Evolutionary conservation across 1,284 basidiomycete genomes (phyloP).

Genomic region (Ceratobasidium sp.): DNA sequence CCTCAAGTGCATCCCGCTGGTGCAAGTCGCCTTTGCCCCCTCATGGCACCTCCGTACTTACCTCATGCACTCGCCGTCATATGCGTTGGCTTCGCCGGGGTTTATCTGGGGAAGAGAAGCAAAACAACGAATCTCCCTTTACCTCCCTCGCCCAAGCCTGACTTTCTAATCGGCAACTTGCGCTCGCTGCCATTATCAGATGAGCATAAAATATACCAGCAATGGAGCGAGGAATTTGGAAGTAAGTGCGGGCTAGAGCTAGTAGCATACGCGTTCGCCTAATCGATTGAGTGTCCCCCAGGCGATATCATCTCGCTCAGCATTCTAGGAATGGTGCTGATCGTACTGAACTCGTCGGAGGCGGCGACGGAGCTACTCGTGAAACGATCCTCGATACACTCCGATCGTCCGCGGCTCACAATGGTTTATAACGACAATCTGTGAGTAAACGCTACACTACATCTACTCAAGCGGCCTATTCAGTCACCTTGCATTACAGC

Average conservation of each 20-base stretch:
- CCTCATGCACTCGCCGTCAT: too few species aligned
- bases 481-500: neutral
- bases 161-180: constrained; percentile 27
- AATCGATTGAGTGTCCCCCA: neutral
- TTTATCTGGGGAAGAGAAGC: too few species aligned
- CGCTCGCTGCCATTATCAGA: constrained; percentile 18
- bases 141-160: constrained; percentile 20
- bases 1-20: too few species aligned
- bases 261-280: neutral
- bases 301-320: constrained; percentile 46
- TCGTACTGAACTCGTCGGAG: constrained; percentile 47
- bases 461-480: neutral
- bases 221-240: constrained; percentile 23
- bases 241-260: neutral
- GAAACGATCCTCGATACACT: constrained; percentile 45
- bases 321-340: constrained; percentile 40
- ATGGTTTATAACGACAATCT: constrained; percentile 35
- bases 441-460: neutral
- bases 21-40: too few species aligned
- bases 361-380: constrained; percentile 48
- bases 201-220: constrained; percentile 22
- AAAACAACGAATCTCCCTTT: neutral
- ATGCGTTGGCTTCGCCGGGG: too few species aligned
- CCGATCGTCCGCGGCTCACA: constrained; percentile 39
- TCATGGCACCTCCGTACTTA: too few species aligned